Evolutionary conservation across 768 basidiomycete species (phyloP).

Genomic region (Rhodotorula diobovata): DNA sequence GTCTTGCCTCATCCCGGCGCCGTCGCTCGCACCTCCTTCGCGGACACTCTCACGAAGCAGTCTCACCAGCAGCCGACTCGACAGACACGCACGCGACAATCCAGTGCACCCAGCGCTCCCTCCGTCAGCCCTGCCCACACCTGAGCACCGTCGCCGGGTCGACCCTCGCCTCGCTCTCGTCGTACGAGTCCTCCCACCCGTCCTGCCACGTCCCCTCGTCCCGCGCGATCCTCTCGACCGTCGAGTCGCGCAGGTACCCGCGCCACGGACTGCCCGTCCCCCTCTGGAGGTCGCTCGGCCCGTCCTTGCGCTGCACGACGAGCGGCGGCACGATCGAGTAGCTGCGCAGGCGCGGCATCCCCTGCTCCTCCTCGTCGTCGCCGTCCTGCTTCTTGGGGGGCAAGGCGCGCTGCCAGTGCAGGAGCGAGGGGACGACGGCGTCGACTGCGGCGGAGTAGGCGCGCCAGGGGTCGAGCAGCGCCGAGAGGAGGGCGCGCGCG

Average conservation of each 20-base stretch:
- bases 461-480: constrained; percentile 38
- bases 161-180: background rate
- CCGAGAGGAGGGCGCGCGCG: constrained; percentile 20
- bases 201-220: constrained; percentile 27
- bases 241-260: constrained; percentile 39
- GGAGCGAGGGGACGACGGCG: constrained; percentile 33
- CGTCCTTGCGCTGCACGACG: constrained; percentile 43
- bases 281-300: constrained; percentile 35
- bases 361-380: background rate
- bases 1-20: no score
- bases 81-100: no score
- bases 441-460: constrained; percentile 43
- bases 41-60: no score
- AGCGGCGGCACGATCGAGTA: constrained; percentile 40
- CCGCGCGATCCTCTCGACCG: constrained; percentile 35
- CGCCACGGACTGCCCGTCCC: constrained; percentile 41
- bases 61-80: no score
- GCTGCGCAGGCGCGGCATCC: background rate
- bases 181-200: constrained; percentile 17
- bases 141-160: constrained; percentile 32
- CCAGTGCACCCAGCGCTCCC: background rate
- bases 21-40: no score
- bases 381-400: background rate
- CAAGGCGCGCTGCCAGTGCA: background rate
- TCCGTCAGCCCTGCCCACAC: constrained; percentile 20